Percentiles rank a stretch among this genome's conserved stretches.
These are phyloP conservation scores for Senna tora DNA, from an alignment of 306 rosid genomes.

Conservation along the genomic window DNA sequence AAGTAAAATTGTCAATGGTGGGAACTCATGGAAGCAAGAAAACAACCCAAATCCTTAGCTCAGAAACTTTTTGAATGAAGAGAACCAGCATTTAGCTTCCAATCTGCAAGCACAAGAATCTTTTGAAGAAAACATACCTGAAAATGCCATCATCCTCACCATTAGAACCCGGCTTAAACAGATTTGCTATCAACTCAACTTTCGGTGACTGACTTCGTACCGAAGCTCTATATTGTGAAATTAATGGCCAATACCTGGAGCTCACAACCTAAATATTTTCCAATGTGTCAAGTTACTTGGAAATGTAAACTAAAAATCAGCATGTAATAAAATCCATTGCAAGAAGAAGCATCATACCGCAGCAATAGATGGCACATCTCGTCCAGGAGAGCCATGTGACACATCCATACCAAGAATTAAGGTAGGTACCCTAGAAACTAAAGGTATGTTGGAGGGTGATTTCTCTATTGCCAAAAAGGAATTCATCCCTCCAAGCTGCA, in stretches of 20 bases:
- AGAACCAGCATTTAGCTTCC: constrained; percentile 2
- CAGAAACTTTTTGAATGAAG: not conserved
- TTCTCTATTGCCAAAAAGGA: constrained; percentile 37
- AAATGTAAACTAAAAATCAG: not conserved
- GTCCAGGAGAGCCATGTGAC: constrained; percentile 58
- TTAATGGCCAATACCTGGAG: constrained; percentile 49
- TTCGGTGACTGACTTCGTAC: constrained; percentile 45
- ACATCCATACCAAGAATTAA: constrained; percentile 60
- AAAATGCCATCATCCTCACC: constrained; percentile 41
- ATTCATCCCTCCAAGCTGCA: constrained; percentile 58
- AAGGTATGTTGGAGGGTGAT: constrained; percentile 30
- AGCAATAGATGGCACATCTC: constrained; percentile 52
- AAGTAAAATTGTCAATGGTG: not conserved
- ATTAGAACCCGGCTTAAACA: constrained; percentile 34
- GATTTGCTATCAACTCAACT: constrained; percentile 38
- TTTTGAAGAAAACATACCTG: constrained; percentile 35
- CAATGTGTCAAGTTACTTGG: not conserved
- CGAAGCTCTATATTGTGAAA: constrained; percentile 47
- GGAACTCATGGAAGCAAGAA: not conserved
- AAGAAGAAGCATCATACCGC: constrained; percentile 42
- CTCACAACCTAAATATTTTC: constrained; percentile 45
- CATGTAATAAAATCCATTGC: not conserved
- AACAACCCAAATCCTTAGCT: not conserved
- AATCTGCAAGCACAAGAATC: no score
- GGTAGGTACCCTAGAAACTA: constrained; percentile 46